phyloP scores from a whole-genome alignment of 2,329 filamentous ascomycete genomes.

The Epichloe gansuensis region DNA sequence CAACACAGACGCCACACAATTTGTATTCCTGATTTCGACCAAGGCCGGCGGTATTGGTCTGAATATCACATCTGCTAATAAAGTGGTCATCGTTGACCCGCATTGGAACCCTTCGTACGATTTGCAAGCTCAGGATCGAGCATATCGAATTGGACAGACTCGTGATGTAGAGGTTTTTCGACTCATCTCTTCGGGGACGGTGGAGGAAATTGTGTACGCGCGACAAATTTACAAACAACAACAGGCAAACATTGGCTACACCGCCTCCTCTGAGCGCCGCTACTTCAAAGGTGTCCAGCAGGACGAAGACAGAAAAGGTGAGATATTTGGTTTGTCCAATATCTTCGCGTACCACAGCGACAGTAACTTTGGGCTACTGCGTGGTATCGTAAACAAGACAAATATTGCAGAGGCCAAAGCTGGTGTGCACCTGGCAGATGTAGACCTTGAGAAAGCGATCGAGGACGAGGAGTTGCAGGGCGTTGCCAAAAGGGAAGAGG shows the following conservation, averaged over 20 bases:
- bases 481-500: conserved; percentile 32
- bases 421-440: conserved; percentile 65
- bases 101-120: conserved; percentile 97
- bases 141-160: conserved; percentile 87
- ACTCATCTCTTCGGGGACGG: conserved; percentile 77
- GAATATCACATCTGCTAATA: conserved; percentile 96
- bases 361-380: conserved; percentile 63
- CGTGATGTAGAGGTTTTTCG: conserved; percentile 93
- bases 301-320: conserved; percentile 67
- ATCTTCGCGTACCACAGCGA: conserved; percentile 72
- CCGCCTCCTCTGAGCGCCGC: conserved; percentile 76
- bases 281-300: conserved; percentile 95
- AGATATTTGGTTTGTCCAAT: conserved; percentile 85
- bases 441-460: conserved; percentile 53
- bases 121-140: conserved; percentile 88
- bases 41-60: conserved; percentile 85
- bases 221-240: conserved; percentile 98
- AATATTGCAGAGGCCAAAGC: conserved; percentile 89
- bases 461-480: conserved; percentile 36
- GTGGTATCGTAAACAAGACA: conserved; percentile 97
- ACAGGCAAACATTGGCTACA: conserved; percentile 95
- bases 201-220: conserved; percentile 95
- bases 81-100: conserved; percentile 92
- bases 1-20: conserved; percentile 75
- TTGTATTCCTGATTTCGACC: conserved; percentile 92